phyloP scores from a whole-genome alignment of 192 early-diverging fungal species.

The Rhizophlyctis rosea region DNA sequence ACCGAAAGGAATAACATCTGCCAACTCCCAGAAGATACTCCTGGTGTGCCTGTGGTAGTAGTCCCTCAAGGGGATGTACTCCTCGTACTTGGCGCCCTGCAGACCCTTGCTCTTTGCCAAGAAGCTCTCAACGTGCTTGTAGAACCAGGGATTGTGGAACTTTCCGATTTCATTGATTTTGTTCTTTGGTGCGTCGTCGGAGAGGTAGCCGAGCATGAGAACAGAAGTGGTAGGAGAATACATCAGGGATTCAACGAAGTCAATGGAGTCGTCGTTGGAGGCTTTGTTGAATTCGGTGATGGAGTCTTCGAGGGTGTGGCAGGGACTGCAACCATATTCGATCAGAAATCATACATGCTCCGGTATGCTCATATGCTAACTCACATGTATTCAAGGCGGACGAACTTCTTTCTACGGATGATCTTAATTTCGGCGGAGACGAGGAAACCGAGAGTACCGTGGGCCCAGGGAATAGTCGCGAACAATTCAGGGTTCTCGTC shows the following conservation, averaged over 20 bases:
- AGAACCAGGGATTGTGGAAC: constrained; percentile 46
- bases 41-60: constrained; percentile 47
- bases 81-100: no score
- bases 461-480: constrained; percentile 37
- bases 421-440: constrained; percentile 38
- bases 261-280: constrained; percentile 22
- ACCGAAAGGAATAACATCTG: constrained; percentile 38
- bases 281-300: no score
- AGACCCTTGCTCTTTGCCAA: constrained; percentile 22
- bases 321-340: no score
- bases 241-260: constrained; percentile 35
- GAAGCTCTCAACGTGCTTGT: constrained; percentile 34
- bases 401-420: constrained; percentile 39
- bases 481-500: constrained; percentile 40
- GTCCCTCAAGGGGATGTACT: constrained; percentile 44
- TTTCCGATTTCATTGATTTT: constrained; percentile 31
- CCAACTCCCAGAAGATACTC: constrained; percentile 41
- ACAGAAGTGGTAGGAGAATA: constrained; percentile 38
- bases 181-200: constrained; percentile 21
- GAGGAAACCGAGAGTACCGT: constrained; percentile 40
- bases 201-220: constrained; percentile 37
- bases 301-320: constrained; percentile 23
- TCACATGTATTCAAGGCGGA: constrained; percentile 35
- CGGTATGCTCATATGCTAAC: no score
- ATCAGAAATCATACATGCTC: no score